Evolutionary conservation across 306 rosid genomes (phyloP).

Genomic region (Hylodesmum podocarpum): DNA sequence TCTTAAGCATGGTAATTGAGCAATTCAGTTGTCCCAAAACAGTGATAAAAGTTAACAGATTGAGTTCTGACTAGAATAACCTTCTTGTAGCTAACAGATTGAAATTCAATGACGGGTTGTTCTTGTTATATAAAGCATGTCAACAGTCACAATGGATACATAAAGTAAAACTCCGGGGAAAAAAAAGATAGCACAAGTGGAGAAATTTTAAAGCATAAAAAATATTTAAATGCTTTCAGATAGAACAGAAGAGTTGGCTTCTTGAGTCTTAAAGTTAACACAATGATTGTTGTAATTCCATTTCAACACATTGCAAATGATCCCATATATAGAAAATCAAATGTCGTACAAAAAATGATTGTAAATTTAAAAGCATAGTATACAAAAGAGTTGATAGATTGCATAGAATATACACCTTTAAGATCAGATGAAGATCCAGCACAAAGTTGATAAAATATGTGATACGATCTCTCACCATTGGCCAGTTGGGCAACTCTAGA

Average conservation of each 20-base stretch:
- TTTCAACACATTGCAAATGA: conserved; percentile 12
- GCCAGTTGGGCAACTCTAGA: conserved; percentile 79
- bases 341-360: conserved; percentile 13
- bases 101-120: neutral
- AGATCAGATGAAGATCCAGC: conserved; percentile 77
- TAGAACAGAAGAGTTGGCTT: conserved; percentile 4
- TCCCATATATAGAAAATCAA: neutral
- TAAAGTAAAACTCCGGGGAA: neutral
- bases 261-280: conserved; percentile 20
- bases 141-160: neutral
- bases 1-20: neutral
- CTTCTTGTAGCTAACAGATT: neutral
- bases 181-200: neutral
- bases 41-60: conserved; percentile 4
- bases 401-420: conserved; percentile 55
- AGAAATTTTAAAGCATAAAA: conserved; percentile 13
- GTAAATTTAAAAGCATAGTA: neutral
- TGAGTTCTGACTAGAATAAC: neutral
- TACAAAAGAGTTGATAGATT: conserved; percentile 21
- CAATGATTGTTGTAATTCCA: conserved; percentile 12
- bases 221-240: neutral
- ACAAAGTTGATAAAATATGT: conserved; percentile 95
- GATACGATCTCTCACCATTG: conserved; percentile 80
- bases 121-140: neutral
- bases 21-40: conserved; percentile 7